These are phyloP conservation scores for Eucalyptus dawsonii DNA, from an alignment of 345 rosid genomes.

Conservation along the genomic window DNA sequence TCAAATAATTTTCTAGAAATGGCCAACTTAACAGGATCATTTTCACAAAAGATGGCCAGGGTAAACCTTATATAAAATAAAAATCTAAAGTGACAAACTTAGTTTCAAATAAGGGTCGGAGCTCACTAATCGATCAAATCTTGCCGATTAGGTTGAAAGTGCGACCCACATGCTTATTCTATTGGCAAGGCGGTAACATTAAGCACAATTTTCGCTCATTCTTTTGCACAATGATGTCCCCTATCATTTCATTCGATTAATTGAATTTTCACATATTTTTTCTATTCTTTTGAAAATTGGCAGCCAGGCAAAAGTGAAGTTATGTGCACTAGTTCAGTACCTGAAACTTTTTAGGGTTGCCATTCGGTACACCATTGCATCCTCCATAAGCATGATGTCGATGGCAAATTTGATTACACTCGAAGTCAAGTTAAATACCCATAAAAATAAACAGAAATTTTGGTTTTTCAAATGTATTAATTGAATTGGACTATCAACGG, in stretches of 20 bases:
- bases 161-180: too few relatives aligned
- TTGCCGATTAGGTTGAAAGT: too few relatives aligned
- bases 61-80: too few relatives aligned
- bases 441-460: not conserved
- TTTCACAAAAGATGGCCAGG: too few relatives aligned
- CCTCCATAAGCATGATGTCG: constrained; percentile 20
- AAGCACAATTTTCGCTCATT: too few relatives aligned
- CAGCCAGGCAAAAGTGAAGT: constrained; percentile 18
- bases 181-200: too few relatives aligned
- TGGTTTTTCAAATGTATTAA: not conserved
- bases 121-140: too few relatives aligned
- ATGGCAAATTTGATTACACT: not conserved
- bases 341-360: constrained; percentile 25
- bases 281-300: not conserved
- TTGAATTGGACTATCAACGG: constrained; percentile 46
- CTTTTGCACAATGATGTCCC: too few relatives aligned
- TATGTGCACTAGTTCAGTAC: constrained; percentile 36
- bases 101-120: too few relatives aligned
- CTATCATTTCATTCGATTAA: not conserved
- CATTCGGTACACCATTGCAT: constrained; percentile 38
- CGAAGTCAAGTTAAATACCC: not conserved
- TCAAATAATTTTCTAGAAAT: too few relatives aligned
- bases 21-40: too few relatives aligned
- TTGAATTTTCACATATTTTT: not conserved
- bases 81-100: too few relatives aligned